Evolutionary conservation across 139 green algal genomes (phyloP).

Genomic region (Chlorella sp.): DNA sequence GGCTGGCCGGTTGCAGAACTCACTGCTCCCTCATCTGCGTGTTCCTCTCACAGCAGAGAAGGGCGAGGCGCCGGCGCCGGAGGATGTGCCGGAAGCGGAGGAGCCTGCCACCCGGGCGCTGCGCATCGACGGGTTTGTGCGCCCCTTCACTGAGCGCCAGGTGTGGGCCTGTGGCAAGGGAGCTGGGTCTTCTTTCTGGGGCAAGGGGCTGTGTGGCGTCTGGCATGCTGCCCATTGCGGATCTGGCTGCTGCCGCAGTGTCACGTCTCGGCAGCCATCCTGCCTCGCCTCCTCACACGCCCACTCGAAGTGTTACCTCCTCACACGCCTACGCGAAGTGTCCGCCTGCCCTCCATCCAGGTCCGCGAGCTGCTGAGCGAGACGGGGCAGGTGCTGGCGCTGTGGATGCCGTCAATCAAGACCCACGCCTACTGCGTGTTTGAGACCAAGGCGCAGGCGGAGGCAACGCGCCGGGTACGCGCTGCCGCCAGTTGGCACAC

Average conservation of each 20-base stretch:
- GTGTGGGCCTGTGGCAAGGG: neutral
- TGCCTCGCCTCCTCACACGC: too few species aligned
- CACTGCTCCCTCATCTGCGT: too few species aligned
- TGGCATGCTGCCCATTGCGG: neutral
- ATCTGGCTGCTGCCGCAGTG: slow-evolving; percentile 1
- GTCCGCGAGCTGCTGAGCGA: slow-evolving; percentile 56
- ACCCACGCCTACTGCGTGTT: slow-evolving; percentile 76
- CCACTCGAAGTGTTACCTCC: too few species aligned
- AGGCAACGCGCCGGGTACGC: slow-evolving; percentile 55
- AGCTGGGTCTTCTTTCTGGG: too few species aligned
- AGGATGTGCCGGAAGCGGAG: slow-evolving; percentile 10
- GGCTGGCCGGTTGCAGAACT: too few species aligned
- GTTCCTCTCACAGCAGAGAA: too few species aligned
- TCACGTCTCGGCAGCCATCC: too few species aligned
- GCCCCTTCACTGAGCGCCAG: slow-evolving; percentile 75
- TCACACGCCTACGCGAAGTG: too few species aligned
- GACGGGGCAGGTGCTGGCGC: slow-evolving; percentile 56
- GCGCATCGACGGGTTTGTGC: slow-evolving; percentile 79
- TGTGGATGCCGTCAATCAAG: slow-evolving; percentile 91
- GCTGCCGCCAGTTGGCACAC: neutral
- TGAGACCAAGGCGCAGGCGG: slow-evolving; percentile 59
- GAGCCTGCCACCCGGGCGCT: slow-evolving; percentile 56
- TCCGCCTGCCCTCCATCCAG: too few species aligned
- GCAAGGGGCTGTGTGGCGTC: neutral
- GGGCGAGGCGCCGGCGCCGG: neutral